These are phyloP conservation scores for Deuterostichococcus epilithicus DNA, from an alignment of 139 green algal species.

Conservation along the genomic window DNA sequence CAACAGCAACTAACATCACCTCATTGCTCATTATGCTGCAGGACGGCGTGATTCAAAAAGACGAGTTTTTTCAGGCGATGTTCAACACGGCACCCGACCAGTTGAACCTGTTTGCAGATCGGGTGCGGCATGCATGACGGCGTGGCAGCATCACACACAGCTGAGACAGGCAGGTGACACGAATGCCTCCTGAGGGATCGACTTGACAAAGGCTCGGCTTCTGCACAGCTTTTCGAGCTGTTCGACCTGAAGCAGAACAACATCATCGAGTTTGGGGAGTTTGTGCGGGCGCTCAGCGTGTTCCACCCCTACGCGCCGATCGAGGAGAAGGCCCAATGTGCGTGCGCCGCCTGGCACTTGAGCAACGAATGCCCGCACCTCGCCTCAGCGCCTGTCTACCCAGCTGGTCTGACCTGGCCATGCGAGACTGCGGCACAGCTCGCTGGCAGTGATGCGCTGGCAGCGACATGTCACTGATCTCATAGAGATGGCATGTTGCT, in stretches of 20 bases:
- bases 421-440: no score
- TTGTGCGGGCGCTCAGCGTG: conserved; percentile 52
- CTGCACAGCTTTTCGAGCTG: conserved; percentile 51
- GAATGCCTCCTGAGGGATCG: not conserved
- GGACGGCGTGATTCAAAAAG: conserved; percentile 69
- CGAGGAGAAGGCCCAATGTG: conserved; percentile 60
- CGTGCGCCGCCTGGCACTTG: no score
- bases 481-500: no score
- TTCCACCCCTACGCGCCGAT: conserved; percentile 60
- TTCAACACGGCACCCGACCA: conserved; percentile 46
- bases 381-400: no score
- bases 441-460: no score
- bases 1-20: not conserved
- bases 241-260: conserved; percentile 70
- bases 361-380: no score
- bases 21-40: conserved; percentile 5
- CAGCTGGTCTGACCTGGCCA: no score
- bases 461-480: no score
- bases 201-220: not conserved
- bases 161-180: not conserved
- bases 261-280: conserved; percentile 75
- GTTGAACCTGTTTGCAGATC: conserved; percentile 64
- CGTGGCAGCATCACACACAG: not conserved
- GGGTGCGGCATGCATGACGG: conserved; percentile 22
- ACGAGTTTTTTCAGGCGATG: conserved; percentile 63